Evolutionary conservation across 768 basidiomycete genomes (phyloP).

Genomic region (Chiua virens): DNA sequence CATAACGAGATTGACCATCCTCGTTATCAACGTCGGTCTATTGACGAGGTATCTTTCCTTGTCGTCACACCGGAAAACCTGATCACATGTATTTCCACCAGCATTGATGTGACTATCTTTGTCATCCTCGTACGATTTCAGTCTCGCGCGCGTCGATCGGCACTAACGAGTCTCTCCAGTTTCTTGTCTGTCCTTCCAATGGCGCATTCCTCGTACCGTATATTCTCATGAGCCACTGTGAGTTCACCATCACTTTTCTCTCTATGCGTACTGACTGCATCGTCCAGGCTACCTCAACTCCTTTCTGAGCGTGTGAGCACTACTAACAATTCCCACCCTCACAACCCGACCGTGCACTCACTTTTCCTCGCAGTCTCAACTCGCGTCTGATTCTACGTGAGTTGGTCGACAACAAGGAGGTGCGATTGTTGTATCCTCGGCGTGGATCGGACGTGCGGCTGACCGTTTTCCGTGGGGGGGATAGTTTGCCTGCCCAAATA

Average conservation of each 20-base stretch:
- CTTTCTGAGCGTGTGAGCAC: conserved; percentile 36
- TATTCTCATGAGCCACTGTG: conserved; percentile 39
- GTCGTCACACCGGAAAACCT: not conserved
- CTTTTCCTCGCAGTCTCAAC: conserved; percentile 18
- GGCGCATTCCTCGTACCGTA: conserved; percentile 38
- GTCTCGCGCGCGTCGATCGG: not conserved
- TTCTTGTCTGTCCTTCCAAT: conserved; percentile 36
- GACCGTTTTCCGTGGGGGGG: not conserved
- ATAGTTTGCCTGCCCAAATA: conserved; percentile 28
- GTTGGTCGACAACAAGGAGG: conserved; percentile 26
- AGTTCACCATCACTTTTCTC: no score
- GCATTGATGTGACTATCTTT: conserved; percentile 30
- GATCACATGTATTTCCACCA: conserved; percentile 9
- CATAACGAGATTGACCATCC: conserved; percentile 32
- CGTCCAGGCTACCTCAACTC: conserved; percentile 37
- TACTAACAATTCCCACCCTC: no score
- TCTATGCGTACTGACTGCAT: not conserved
- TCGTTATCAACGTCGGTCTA: conserved; percentile 37
- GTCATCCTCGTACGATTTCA: conserved; percentile 21
- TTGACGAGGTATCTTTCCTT: conserved; percentile 31
- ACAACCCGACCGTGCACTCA: not conserved
- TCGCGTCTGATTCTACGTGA: conserved; percentile 30
- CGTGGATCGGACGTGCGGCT: not conserved
- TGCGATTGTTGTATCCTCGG: not conserved
- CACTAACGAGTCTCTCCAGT: conserved; percentile 21